Percentiles rank a stretch among this genome's conserved stretches.
Evolutionary conservation across 2,329 filamentous ascomycete genomes (phyloP).

Genomic region (Fusarium foetens): DNA sequence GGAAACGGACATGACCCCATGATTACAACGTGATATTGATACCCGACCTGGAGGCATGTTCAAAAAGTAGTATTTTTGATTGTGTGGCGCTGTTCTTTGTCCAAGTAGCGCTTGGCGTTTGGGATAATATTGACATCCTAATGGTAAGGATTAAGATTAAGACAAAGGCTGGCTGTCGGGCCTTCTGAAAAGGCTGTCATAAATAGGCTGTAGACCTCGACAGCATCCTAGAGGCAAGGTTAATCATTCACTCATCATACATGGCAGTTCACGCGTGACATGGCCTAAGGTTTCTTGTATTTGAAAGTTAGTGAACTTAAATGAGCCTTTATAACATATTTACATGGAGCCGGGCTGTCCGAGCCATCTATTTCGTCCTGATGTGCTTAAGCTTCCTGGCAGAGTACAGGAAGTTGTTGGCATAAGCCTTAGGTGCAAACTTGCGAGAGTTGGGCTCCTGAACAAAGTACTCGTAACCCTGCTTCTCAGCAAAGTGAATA

Average conservation of each 20-base stretch:
- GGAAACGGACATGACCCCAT: conserved; percentile 62
- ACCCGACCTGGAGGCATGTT: conserved; percentile 5
- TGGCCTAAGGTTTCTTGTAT: neutral
- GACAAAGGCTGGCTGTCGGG: conserved; percentile 26
- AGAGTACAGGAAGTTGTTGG: conserved; percentile 93
- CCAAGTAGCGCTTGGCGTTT: conserved; percentile 39
- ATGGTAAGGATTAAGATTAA: conserved; percentile 27
- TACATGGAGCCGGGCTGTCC: conserved; percentile 38
- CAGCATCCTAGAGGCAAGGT: neutral
- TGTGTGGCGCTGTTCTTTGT: conserved; percentile 23
- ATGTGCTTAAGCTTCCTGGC: conserved; percentile 88
- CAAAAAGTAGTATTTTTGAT: conserved; percentile 27
- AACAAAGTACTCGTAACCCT: conserved; percentile 98
- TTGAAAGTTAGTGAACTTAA: conserved; percentile 14
- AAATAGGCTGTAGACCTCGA: neutral
- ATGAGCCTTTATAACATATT: conserved; percentile 43
- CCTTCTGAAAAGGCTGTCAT: conserved; percentile 15
- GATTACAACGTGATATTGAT: conserved; percentile 58
- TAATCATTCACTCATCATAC: neutral
- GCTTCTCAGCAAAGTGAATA: conserved; percentile 95
- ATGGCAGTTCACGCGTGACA: neutral
- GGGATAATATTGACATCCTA: conserved; percentile 18
- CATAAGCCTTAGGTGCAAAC: conserved; percentile 89
- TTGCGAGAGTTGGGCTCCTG: conserved; percentile 94
- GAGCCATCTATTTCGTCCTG: conserved; percentile 74